Conservation (phyloP, 1,139 yeast species). For the Diutina sp. region DNA sequence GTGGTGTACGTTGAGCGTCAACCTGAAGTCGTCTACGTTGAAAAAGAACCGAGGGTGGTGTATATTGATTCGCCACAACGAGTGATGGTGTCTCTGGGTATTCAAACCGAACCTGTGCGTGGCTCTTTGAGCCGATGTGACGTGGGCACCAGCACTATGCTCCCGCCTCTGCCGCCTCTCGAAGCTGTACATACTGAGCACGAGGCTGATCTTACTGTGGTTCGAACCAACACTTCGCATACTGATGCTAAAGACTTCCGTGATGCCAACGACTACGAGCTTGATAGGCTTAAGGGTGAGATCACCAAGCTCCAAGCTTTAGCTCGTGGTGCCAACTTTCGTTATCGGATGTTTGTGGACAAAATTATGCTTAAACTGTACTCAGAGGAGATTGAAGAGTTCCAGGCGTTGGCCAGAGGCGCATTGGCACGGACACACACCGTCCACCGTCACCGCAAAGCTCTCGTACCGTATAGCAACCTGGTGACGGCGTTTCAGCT, state of each 20-base stretch:
- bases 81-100: constrained; percentile 1
- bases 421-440: constrained; percentile 20
- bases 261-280: neutral
- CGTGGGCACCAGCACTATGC: neutral
- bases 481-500: constrained; percentile 27
- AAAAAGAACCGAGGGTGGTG: neutral
- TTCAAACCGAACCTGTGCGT: neutral
- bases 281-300: constrained; percentile 6
- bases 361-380: constrained; percentile 46
- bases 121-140: neutral
- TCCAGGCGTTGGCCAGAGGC: constrained; percentile 30
- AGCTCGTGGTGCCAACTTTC: constrained; percentile 50
- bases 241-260: neutral
- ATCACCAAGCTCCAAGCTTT: constrained; percentile 43
- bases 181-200: neutral
- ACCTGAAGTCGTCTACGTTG: neutral
- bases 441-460: constrained; percentile 27
- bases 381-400: constrained; percentile 27
- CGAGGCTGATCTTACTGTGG: neutral
- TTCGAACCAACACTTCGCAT: neutral
- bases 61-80: neutral
- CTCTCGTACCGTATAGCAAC: constrained; percentile 13
- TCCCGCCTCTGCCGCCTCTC: neutral
- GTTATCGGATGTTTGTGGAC: constrained; percentile 52
- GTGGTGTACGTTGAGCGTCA: neutral